Base-by-base conservation (phyloP, 345 rosid species). In the Pseudoturritis turrita region DNA sequence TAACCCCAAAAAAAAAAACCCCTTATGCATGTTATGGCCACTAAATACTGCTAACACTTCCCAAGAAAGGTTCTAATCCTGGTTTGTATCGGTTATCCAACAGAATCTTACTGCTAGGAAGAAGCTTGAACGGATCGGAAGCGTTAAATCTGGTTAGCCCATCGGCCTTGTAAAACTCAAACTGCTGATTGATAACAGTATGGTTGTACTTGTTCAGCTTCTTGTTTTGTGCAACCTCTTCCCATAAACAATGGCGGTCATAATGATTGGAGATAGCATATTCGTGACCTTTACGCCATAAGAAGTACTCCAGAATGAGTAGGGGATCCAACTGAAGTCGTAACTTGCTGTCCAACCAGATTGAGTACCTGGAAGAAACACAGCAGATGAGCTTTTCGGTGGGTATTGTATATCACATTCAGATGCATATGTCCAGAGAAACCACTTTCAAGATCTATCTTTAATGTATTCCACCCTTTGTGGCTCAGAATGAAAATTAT, bases 331-430 rank as follows among this genome's bases (percentile, higher is more conserved):
- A 79, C 70, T 89, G 98, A 63, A 95, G 88, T 31, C 99, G 92
- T 50, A 95, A 75, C 78, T 95, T 91, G 89, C 99, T 95, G 73
- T 95, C 99, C 81, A 95, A 79, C 99, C 99, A 91, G 68, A 95
- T 95, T 12, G 99, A 95, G 81, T 95, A 95, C 84, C 97, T 95
- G 87, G 47, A 17, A 78, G 10, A 31, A 63, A 64, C 55, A 33
- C 59, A 62, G n/a, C 6, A 57, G 13, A 49, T 63, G 23, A 70
- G 47, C 51, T 46, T 56, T 53, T 36, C 6, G 2, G 19, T 9
- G 14, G 29, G 12, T 59, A 60, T 45, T 33, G 50, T 23, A 36
- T 25, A 51, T 61, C 63, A 0, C 10, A 61, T 41, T 51, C 41
- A 10, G n/a, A 53, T 52, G 44, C 36, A 68, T 37, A 18, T 33